Evolutionary conservation across 2,329 filamentous ascomycete species (phyloP), one percentile per base, ranked within the genome.

Genomic region (Fusarium veterinarium): DNA sequence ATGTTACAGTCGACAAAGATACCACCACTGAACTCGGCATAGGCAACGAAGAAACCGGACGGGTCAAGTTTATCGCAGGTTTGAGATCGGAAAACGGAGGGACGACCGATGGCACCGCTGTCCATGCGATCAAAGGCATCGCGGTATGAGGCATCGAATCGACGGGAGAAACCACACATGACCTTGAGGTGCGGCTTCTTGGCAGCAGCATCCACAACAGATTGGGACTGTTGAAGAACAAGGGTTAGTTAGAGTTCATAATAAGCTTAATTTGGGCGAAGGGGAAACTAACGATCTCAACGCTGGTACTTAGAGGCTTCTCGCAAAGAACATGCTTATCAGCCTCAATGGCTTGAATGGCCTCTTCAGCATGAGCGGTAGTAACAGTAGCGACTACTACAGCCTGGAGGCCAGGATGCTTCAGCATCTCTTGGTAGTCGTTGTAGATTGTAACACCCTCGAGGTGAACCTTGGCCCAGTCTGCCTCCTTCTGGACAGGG

Each of bases 1-100:
- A 93, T 89, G 57, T 88, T 89, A 82, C 89, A 91, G 83, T 93
- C 91, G 64, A 92, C 91, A 74, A 93, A 93, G 78, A 92, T 91
- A 28, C 91, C 91, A 38, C 91, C 91, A 4, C 84, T 88, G 81
- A 88, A 90, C 74, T 90, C 84, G 17, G 91, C 89, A 80, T 92
- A 93, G 35, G 86, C 84, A 60, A 93, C 90, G 79, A 92, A 93
- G 84, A 92, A 93, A 55, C 91, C 91, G 0, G 85, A 85, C 0
- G 90, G 88, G 72, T 92, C 90, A 68, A 89, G 87, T 78, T 89
- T 91, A 81, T 93, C 91, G 80, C 90, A 92, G 6, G 91, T 92
- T 80, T 92, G 91, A 51, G 86, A 89, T 75, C 90, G 89, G 76
- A 93, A 84, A 49, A 93, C 84, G 12, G 87, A 86, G 9, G 90